Evolutionary conservation across 2,329 filamentous ascomycete species (phyloP), one percentile per base, ranked within the genome.

Genomic region (Penicillium frequentans): DNA sequence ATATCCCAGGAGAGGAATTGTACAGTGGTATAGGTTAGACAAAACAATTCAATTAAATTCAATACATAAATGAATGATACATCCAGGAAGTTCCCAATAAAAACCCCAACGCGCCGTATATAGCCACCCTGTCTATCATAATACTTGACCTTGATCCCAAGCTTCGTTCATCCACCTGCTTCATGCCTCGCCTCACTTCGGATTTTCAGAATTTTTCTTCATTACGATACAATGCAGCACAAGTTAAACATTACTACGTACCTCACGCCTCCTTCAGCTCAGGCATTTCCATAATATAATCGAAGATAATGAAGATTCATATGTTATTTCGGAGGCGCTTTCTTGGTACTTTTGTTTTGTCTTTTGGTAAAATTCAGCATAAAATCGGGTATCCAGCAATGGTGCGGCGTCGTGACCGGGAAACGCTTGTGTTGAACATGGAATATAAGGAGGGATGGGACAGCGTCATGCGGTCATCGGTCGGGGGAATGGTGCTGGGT

Each of bases 331-430:
- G 27, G 14, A 39, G 24, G 49, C 43, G 49, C 45, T 55, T 35
- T 49, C 49, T 52, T 52, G 13, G 29, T 35, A 35, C 44, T 52
- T 53, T 61, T 54, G 45, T 54, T 54, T 58, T 39, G 24, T 27
- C 45, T 23, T 52, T 49, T 53, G 29, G 46, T 51, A 49, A 66
- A 60, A 49, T 56, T 43, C 50, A 58, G 49, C 44, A 68, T 58
- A 62, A 65, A 66, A 71, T 70, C 62, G 68, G 70, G 70, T 73
- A 71, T 73, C 69, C 70, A 68, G 65, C 62, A 62, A 59, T 60
- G 57, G 56, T 54, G 56, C 51, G 60, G 56, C 65, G 61, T 56
- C 60, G 44, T 63, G 54, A 51, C 57, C 57, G 59, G 46, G 55
- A 54, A 66, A 60, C 48, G 59, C 59, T 58, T 64, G 64, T 68